Evolutionary conservation across 2,329 filamentous ascomycete species (phyloP).

Genomic region (Fusarium fracticaudum): DNA sequence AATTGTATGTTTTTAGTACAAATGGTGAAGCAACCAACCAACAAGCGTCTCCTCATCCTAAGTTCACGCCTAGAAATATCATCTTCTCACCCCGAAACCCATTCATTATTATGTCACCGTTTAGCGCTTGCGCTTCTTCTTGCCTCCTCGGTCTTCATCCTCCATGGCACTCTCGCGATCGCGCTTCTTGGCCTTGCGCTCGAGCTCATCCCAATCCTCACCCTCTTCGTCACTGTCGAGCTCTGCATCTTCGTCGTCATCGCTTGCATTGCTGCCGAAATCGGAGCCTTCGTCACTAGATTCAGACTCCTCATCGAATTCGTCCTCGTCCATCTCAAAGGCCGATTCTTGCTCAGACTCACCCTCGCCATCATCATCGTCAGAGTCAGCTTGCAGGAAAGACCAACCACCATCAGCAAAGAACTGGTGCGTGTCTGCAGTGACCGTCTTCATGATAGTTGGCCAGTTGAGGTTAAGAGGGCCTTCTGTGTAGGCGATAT

Average conservation of each 20-base stretch:
- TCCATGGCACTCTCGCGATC: constrained; percentile 68
- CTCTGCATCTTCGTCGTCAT: constrained; percentile 78
- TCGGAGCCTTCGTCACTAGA: constrained; percentile 86
- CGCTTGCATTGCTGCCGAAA: constrained; percentile 88
- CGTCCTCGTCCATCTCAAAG: constrained; percentile 89
- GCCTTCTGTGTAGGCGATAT: constrained; percentile 93
- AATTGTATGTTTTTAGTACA: constrained; percentile 32
- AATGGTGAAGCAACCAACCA: constrained; percentile 22
- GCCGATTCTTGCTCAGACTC: constrained; percentile 90
- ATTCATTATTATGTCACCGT: not conserved
- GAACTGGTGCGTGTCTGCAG: constrained; percentile 91
- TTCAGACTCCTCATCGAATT: constrained; percentile 83
- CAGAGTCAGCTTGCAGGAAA: constrained; percentile 88
- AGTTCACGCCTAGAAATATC: not conserved
- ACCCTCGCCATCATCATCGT: constrained; percentile 80
- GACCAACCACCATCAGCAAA: constrained; percentile 96
- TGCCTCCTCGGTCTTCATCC: constrained; percentile 73
- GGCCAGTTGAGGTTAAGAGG: constrained; percentile 98
- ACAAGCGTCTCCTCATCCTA: not conserved
- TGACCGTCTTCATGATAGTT: constrained; percentile 99
- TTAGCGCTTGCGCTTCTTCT: constrained; percentile 64
- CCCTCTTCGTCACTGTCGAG: constrained; percentile 75
- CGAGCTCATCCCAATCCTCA: constrained; percentile 94
- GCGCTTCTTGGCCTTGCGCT: constrained; percentile 88
- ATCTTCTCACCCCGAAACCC: not conserved